A percentile compares a stretch with the other conserved stretches of the same genome.
Conservation (phyloP, 129 eudicot species). For the Centrapalus pauciflorus region DNA sequence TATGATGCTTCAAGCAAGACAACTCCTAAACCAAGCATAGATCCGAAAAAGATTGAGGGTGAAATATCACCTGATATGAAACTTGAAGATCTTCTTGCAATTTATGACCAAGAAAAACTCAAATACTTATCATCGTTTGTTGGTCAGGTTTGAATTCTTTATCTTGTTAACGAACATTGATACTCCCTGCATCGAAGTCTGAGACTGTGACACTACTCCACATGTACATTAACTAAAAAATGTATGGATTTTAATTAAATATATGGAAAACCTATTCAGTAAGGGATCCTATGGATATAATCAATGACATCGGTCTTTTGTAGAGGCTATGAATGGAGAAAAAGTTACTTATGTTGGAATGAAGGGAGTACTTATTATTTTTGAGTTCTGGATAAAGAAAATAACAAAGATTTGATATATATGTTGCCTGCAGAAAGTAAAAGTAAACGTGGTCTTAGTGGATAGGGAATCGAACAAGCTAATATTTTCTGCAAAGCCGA, state of each 20-base stretch:
- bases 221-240: neutral
- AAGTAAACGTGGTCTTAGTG: conserved; percentile 63
- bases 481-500: conserved; percentile 68
- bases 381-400: neutral
- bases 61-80: conserved; percentile 67
- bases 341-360: too few relatives aligned
- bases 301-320: too few relatives aligned
- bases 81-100: conserved; percentile 79
- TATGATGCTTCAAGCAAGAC: conserved; percentile 36
- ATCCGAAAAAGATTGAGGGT: conserved; percentile 33
- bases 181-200: neutral
- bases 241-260: neutral
- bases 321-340: too few relatives aligned
- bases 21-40: conserved; percentile 32
- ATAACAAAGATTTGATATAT: conserved; percentile 2
- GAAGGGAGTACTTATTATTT: neutral
- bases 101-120: conserved; percentile 82
- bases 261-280: neutral
- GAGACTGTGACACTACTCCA: neutral
- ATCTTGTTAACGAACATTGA: neutral
- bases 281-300: too few relatives aligned
- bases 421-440: conserved; percentile 51
- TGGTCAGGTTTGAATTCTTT: conserved; percentile 72
- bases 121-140: conserved; percentile 69
- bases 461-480: conserved; percentile 70